A percentile compares a stretch with the other conserved stretches of the same genome.
These are phyloP conservation scores for Pleurotus citrinopileatus DNA, from an alignment of 768 basidiomycete species.

Conservation along the genomic window DNA sequence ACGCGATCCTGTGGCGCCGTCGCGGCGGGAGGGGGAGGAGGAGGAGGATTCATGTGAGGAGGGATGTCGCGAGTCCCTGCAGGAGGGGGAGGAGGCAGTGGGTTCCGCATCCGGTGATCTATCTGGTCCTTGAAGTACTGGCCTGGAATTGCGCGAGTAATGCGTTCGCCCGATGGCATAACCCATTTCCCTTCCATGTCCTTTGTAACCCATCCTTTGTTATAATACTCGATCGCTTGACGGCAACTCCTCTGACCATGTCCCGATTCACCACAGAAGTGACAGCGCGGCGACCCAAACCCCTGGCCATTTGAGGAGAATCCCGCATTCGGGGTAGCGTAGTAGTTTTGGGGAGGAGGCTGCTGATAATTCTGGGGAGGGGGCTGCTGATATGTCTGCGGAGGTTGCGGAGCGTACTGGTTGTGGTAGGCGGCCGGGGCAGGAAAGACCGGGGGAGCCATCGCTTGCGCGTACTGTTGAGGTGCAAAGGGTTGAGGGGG, in stretches of 20 bases:
- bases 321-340: no score
- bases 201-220: not conserved
- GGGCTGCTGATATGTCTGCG: no score
- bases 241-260: not conserved
- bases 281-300: not conserved
- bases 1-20: not conserved
- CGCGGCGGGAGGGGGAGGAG: not conserved
- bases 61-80: no score
- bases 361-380: no score
- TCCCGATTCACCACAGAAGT: not conserved
- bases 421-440: no score
- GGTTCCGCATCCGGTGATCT: not conserved
- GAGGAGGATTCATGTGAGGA: not conserved
- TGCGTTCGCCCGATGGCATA: not conserved
- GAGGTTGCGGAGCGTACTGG: no score
- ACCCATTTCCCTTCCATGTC: not conserved
- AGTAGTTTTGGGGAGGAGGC: no score
- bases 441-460: no score
- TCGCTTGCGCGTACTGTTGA: no score
- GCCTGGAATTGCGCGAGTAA: not conserved
- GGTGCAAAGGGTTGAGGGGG: no score
- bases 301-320: no score
- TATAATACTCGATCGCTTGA: not conserved
- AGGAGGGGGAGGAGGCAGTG: not conserved
- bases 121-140: not conserved